Conservation (phyloP, 2,329 filamentous ascomycete species). For the Epichloe uncinata region DNA sequence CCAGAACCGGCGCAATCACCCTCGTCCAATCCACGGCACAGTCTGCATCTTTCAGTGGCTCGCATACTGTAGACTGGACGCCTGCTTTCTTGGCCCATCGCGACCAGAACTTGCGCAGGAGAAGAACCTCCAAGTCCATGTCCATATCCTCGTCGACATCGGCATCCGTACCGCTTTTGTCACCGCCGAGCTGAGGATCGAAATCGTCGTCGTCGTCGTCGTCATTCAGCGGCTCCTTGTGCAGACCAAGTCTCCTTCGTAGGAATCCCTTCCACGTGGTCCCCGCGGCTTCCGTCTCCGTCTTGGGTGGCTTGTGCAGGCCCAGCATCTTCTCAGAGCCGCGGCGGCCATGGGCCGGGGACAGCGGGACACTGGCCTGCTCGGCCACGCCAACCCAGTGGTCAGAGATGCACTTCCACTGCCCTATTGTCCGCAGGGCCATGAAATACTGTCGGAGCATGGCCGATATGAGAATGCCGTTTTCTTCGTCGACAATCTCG, state of each 20-base stretch:
- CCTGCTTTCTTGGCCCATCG: slow-evolving; percentile 63
- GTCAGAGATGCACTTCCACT: slow-evolving; percentile 60
- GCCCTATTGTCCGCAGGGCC: slow-evolving; percentile 65
- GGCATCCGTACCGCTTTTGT: slow-evolving; percentile 15
- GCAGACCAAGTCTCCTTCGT: slow-evolving; percentile 20
- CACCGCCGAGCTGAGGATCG: slow-evolving; percentile 13
- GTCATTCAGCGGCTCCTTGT: slow-evolving; percentile 20
- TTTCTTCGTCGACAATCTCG: slow-evolving; percentile 74
- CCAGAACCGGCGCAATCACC: slow-evolving; percentile 63
- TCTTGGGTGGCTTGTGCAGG: slow-evolving; percentile 7
- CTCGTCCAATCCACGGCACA: slow-evolving; percentile 62
- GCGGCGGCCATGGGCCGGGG: slow-evolving; percentile 17
- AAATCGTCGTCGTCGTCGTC: slow-evolving; percentile 25
- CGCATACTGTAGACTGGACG: slow-evolving; percentile 38
- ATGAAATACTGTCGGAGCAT: slow-evolving; percentile 88
- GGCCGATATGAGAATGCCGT: slow-evolving; percentile 73
- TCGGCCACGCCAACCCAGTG: slow-evolving; percentile 57
- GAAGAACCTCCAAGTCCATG: slow-evolving; percentile 42
- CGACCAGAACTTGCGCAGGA: slow-evolving; percentile 55
- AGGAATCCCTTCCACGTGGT: slow-evolving; percentile 25
- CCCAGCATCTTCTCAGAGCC: slow-evolving; percentile 22
- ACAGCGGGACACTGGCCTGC: slow-evolving; percentile 34
- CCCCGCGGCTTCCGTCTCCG: slow-evolving; percentile 9
- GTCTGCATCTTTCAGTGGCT: slow-evolving; percentile 45
- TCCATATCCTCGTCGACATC: slow-evolving; percentile 19